Percentiles rank a stretch among this genome's conserved stretches.
Evolutionary conservation across 345 rosid genomes (phyloP).

Genomic region (Carallia brachiata): DNA sequence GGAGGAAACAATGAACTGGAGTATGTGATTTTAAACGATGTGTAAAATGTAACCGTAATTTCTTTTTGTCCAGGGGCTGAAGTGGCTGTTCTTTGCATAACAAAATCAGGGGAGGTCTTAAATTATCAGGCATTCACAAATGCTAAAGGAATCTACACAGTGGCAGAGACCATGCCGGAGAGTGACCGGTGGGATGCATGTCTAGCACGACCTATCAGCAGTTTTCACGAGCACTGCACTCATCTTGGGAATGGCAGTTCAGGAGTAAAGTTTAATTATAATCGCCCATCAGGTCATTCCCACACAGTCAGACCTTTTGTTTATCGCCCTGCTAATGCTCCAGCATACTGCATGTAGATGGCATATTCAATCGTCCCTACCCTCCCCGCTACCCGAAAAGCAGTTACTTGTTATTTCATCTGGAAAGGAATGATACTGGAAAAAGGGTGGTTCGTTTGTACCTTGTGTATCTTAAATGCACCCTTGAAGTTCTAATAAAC

Average conservation of each 20-base stretch:
- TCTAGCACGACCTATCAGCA: slow-evolving; percentile 79
- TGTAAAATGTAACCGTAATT: neutral
- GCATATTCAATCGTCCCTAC: neutral
- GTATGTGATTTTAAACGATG: neutral
- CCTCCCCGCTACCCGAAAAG: no score
- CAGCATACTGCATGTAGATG: slow-evolving; percentile 58
- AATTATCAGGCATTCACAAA: slow-evolving; percentile 94
- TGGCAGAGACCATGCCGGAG: slow-evolving; percentile 96
- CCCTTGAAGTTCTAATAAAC: no score
- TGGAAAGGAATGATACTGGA: no score
- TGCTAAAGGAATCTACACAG: slow-evolving; percentile 71
- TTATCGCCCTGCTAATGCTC: slow-evolving; percentile 52
- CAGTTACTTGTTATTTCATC: no score
- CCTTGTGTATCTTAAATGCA: no score
- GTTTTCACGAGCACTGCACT: slow-evolving; percentile 79
- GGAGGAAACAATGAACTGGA: neutral
- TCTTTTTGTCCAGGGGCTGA: slow-evolving; percentile 66
- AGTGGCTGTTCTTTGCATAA: slow-evolving; percentile 96
- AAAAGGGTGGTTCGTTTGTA: no score
- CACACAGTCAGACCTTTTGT: slow-evolving; percentile 72
- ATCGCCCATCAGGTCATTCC: slow-evolving; percentile 72
- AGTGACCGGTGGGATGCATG: slow-evolving; percentile 97
- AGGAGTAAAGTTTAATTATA: slow-evolving; percentile 79
- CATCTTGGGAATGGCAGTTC: slow-evolving; percentile 51
- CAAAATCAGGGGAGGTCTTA: slow-evolving; percentile 85